Base-by-base conservation (phyloP, 441 rosid genomes). In the Erodium chrysanthum region DNA sequence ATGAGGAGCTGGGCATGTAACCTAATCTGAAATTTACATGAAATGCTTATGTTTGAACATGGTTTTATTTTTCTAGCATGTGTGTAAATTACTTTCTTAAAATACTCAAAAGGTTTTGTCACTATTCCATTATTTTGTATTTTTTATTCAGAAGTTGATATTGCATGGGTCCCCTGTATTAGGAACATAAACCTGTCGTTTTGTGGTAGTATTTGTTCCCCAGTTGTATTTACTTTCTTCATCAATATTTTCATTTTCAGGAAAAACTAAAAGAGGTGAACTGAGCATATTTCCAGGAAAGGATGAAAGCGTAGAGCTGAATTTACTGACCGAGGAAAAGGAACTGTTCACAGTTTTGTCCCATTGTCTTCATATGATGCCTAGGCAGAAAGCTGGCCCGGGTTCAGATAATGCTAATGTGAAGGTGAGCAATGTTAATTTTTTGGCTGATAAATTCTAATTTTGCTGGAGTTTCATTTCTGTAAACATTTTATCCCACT, bases 351-450 rank as follows among this genome's bases (percentile, higher is more conserved):
- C 35, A 0, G 86, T 82, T 18, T 70, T 91, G 65, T 89, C 97
- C 31, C 86, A 91, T 77, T 89, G 96, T 79, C 87, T 89, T 64
- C 94, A 91, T 70, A 89, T 89, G 96, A 76, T 91, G 88, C 96
- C 97, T 0, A 85, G 88, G 79, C 88, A 86, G 79, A 88, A 87
- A 70, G 77, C 88, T 31, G 80, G 66, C 29, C 77, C 84, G 46
- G 81, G 74, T 68, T 74, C 82, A 40, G 86, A 83, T 31, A 79
- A 63, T 76, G 74, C 85, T 35, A 75, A 31, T 74, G 75, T 72
- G 71, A 81, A 81, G 82, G 86, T 84, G 64, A 73, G 48, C 48
- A 81, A 66, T 70, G 66, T 63, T 65, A 1, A 31, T 37, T 27
- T 17, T 68, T 68, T 56, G 29, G 14, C 42, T 33, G 75, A 14